These are phyloP conservation scores for Entomortierella lignicola DNA, from an alignment of 192 early-diverging fungal genomes.

Conservation along the genomic window DNA sequence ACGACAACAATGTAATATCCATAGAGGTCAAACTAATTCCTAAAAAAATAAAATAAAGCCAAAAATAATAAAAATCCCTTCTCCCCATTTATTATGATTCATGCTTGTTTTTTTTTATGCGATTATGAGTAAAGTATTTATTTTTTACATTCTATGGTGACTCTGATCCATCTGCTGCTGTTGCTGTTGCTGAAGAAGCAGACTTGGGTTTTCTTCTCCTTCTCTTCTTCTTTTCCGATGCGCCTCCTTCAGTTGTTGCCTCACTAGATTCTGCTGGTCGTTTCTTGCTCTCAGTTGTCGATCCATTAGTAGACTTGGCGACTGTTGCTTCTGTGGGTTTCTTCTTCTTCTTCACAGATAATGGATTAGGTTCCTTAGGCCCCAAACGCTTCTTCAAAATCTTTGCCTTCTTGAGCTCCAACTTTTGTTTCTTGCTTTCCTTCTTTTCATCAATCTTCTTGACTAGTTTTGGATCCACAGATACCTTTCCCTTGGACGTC, in stretches of 20 bases:
- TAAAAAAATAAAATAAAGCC: background rate
- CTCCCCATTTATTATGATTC: too few relatives aligned
- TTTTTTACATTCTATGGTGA: conserved; percentile 12
- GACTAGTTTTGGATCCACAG: conserved; percentile 26
- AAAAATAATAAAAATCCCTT: background rate
- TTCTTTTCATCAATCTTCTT: conserved; percentile 61
- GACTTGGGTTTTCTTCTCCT: conserved; percentile 35
- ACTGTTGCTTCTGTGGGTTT: background rate
- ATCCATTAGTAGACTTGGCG: conserved; percentile 14
- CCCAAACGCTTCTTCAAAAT: conserved; percentile 71
- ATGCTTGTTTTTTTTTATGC: background rate
- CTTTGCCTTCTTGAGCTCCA: conserved; percentile 42
- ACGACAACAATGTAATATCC: background rate
- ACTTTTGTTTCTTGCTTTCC: conserved; percentile 46
- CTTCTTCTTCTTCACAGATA: conserved; percentile 87
- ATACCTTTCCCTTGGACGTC: conserved; percentile 43
- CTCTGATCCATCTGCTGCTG: background rate
- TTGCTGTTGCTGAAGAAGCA: background rate
- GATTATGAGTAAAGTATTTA: too few relatives aligned
- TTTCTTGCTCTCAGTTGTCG: conserved; percentile 10
- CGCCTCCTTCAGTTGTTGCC: background rate
- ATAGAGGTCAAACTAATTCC: background rate
- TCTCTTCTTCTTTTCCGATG: conserved; percentile 41
- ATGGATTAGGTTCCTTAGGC: conserved; percentile 86
- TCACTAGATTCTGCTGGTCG: background rate